phyloP scores from a whole-genome alignment of 768 basidiomycete genomes.

The Hypsizygus marmoreus region DNA sequence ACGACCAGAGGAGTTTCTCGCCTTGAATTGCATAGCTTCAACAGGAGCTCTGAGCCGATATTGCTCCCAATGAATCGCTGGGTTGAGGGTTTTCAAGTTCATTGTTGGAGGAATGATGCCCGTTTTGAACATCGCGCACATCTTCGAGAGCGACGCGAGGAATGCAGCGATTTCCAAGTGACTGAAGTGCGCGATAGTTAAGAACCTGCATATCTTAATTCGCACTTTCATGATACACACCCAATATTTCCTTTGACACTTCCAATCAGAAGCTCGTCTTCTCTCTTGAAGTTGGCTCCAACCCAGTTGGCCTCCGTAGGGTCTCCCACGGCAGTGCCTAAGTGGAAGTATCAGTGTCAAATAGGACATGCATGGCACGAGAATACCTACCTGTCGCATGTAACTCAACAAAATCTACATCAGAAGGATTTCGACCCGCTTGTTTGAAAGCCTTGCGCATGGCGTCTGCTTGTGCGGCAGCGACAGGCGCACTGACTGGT shows the following conservation, averaged over 20 bases:
- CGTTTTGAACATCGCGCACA: constrained; percentile 38
- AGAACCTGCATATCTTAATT: too few species aligned
- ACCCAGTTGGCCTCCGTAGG: constrained; percentile 54
- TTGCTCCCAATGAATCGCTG: constrained; percentile 39
- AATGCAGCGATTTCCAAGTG: constrained; percentile 46
- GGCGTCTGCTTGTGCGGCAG: constrained; percentile 35
- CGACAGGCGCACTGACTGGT: constrained; percentile 40
- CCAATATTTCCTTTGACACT: constrained; percentile 51
- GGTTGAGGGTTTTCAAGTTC: constrained; percentile 36
- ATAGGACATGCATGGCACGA: too few species aligned
- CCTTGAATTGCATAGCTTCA: constrained; percentile 24
- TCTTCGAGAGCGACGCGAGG: constrained; percentile 46
- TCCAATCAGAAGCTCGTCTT: constrained; percentile 37
- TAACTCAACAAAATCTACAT: constrained; percentile 51
- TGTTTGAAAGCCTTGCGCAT: constrained; percentile 37
- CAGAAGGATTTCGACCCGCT: constrained; percentile 30
- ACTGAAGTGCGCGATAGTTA: too few species aligned
- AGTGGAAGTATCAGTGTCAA: too few species aligned
- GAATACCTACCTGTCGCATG: constrained; percentile 61
- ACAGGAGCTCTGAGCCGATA: constrained; percentile 37
- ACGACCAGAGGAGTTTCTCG: constrained; percentile 20
- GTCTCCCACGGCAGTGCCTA: constrained; percentile 49
- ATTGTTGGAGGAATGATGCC: constrained; percentile 40
- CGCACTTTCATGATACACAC: constrained; percentile 26
- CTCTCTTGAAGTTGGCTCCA: constrained; percentile 35